phyloP scores from a whole-genome alignment of 2,329 filamentous ascomycete genomes.

The Fusarium sublunatum region DNA sequence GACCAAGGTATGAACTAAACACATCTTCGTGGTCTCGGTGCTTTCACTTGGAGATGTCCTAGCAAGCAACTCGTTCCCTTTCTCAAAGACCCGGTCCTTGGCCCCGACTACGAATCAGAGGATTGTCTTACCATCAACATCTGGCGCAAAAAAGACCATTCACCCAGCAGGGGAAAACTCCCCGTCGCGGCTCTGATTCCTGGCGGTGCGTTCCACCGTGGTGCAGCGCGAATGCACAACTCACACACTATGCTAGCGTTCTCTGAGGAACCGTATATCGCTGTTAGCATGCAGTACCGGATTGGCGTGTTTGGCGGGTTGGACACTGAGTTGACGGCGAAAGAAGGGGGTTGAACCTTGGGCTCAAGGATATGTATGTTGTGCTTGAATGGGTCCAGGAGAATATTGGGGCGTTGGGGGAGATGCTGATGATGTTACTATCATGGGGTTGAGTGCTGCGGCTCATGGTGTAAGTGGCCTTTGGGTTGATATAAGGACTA shows the following conservation, averaged over 20 bases:
- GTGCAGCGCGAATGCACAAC: conserved; percentile 53
- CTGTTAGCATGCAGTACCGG: conserved; percentile 59
- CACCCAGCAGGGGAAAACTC: conserved; percentile 32
- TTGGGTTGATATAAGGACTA: fast-evolving
- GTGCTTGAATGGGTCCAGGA: conserved; percentile 63
- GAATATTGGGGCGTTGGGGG: conserved; percentile 63
- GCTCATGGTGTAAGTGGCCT: conserved; percentile 48
- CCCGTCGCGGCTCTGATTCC: conserved; percentile 46
- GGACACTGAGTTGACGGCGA: conserved; percentile 60
- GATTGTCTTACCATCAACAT: conserved; percentile 46
- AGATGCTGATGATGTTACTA: conserved; percentile 58
- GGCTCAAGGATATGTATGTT: conserved; percentile 61
- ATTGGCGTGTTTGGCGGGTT: conserved; percentile 70
- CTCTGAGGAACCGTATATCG: conserved; percentile 59
- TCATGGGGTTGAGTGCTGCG: conserved; percentile 58
- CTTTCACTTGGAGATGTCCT: conserved; percentile 43
- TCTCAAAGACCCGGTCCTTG: conserved; percentile 46
- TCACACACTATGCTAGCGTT: conserved; percentile 62
- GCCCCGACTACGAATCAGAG: conserved; percentile 48
- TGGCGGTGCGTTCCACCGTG: conserved; percentile 49
- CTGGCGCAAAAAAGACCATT: conserved; percentile 38
- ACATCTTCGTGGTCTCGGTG: no score
- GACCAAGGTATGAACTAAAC: conserved; percentile 26
- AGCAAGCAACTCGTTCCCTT: conserved; percentile 49
- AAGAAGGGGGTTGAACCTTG: conserved; percentile 66